Conservation (phyloP, 2,329 filamentous ascomycete genomes). For the Epicoccum nigrum region DNA sequence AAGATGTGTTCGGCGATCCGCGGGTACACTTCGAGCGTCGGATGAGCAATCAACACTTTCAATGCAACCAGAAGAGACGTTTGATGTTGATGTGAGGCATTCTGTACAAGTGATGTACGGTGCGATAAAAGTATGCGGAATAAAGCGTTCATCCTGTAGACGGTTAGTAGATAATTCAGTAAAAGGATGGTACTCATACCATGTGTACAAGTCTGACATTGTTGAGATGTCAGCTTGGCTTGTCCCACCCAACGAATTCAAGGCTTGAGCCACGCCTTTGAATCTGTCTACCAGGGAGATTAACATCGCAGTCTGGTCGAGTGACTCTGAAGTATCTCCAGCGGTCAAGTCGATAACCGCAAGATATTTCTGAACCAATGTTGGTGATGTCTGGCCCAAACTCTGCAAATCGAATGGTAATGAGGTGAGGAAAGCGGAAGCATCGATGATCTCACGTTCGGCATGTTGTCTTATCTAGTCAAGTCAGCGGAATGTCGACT, state of each 20-base stretch:
- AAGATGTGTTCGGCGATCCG: constrained; percentile 50
- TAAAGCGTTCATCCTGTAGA: constrained; percentile 41
- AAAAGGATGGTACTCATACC: constrained; percentile 21
- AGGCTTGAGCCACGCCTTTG: constrained; percentile 35
- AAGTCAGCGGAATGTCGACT: not conserved
- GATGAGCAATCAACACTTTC: constrained; percentile 47
- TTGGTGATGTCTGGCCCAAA: constrained; percentile 2
- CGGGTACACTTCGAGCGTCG: constrained; percentile 44
- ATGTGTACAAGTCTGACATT: constrained; percentile 28
- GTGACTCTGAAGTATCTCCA: constrained; percentile 19
- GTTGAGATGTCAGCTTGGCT: constrained; percentile 3
- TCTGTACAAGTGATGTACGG: constrained; percentile 29
- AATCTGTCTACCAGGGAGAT: constrained; percentile 40
- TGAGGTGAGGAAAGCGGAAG: constrained; percentile 35
- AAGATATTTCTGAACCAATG: constrained; percentile 41
- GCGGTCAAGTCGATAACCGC: constrained; percentile 43
- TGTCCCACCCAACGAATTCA: constrained; percentile 21
- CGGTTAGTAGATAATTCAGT: constrained; percentile 18
- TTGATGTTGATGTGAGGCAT: constrained; percentile 38
- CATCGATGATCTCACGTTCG: constrained; percentile 44
- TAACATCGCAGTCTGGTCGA: constrained; percentile 30
- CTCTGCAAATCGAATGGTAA: constrained; percentile 5
- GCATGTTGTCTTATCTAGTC: constrained; percentile 45
- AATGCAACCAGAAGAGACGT: constrained; percentile 44
- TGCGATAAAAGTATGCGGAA: constrained; percentile 52